Conservation (phyloP, 1,139 yeast species). For the Sugiyamaella paludigena region DNA sequence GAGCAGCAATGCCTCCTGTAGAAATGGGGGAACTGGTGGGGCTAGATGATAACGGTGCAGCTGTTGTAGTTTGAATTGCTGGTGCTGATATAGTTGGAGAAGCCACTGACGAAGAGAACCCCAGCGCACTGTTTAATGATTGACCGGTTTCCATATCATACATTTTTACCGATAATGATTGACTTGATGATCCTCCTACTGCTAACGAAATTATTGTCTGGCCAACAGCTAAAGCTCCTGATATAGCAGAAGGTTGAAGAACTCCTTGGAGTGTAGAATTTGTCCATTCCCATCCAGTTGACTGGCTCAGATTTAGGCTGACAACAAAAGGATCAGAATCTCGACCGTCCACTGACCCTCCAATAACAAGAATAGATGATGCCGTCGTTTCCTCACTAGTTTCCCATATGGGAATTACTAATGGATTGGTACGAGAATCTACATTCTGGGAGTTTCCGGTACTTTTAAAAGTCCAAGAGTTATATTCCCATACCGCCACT, state of each 20-base stretch:
- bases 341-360: conserved; percentile 42
- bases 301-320: conserved; percentile 36
- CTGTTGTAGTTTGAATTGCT: conserved; percentile 31
- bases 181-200: conserved; percentile 1
- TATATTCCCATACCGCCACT: conserved; percentile 57
- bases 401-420: conserved; percentile 44
- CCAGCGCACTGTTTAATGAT: conserved; percentile 5
- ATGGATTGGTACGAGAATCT: conserved; percentile 48
- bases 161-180: conserved; percentile 5
- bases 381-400: conserved; percentile 13
- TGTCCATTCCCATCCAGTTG: conserved; percentile 49
- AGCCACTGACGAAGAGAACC: conserved; percentile 9
- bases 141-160: conserved; percentile 9
- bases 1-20: conserved; percentile 36
- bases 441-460: conserved; percentile 36
- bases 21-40: conserved; percentile 18
- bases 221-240: conserved; percentile 44
- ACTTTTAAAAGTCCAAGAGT: conserved; percentile 55
- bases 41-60: conserved; percentile 19
- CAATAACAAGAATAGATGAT: conserved; percentile 36
- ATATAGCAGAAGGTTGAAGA: conserved; percentile 23
- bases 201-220: conserved; percentile 40
- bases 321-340: conserved; percentile 45
- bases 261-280: conserved; percentile 20
- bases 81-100: conserved; percentile 8